Evolutionary conservation across 257 asterid genomes (phyloP), one percentile per base, ranked within the genome.

Genomic region (Capsicum pubescens): DNA sequence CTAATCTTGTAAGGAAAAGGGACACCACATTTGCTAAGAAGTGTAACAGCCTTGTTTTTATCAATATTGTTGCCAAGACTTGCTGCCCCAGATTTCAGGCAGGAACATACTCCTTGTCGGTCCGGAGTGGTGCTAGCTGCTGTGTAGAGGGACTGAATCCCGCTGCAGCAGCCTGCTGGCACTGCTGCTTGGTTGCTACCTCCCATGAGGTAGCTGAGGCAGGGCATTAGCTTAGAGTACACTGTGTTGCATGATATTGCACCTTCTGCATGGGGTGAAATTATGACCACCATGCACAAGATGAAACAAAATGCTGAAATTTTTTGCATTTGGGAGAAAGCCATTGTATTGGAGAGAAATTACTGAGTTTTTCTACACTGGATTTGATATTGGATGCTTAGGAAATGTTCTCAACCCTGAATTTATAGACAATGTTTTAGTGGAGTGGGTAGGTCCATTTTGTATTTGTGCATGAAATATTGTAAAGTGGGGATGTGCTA

Each of bases 1-100:
- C 85, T 83, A 77, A 69, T 83, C 71, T 83, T 70, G 72, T 69
- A 83, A 36, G 85, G 81, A 54, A 83, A 56, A 26, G 78, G 9
- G 81, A 69, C 72, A 55, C 72, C 82, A 56, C 85, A 83, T 57
- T 68, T 69, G 70, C 17, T 60, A 21, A 69, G 58, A 17, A 76
- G 63, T 21, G 63, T 76, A 50, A 44, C 81, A 26, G 81, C 81
- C 19, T 76, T 76, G 39, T 9, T 76, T 3, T 63, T 4, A 76
- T 76, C 81, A 52, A 76, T 76, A 52, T 44, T 76, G 63, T 7
- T 52, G 46, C 81, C 81, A 76, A 76, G 46, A 52, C 48, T 76
- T 76, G 81, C 48, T 52, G 81, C 81, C 81, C 81, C 81, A 12
- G 63, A 26, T 52, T 76, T 76, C 81, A 76, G 81, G 48, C 81